Percentiles rank a stretch among this genome's conserved stretches.
Conservation (phyloP, 139 green algal species). For the Nannochloris sp. region DNA sequence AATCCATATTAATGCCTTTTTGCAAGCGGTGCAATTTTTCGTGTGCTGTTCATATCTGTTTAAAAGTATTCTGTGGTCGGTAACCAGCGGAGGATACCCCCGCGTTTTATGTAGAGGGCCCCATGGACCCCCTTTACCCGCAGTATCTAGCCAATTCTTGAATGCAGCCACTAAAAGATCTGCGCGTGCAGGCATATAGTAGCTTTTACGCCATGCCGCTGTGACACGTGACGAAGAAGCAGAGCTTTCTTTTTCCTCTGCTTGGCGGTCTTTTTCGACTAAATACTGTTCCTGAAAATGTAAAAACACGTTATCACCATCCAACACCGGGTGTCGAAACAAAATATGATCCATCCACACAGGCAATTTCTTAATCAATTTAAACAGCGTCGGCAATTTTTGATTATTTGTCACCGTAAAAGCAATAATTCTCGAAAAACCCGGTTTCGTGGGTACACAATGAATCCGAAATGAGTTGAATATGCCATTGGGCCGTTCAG, state of each 20-base stretch:
- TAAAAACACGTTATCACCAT: conserved; percentile 6
- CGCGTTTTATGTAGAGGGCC: background rate
- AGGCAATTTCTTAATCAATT: background rate
- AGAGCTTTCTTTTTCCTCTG: background rate
- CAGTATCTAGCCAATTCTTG: conserved; percentile 11
- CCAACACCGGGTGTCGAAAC: background rate
- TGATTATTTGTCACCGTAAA: background rate
- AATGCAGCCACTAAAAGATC: conserved; percentile 6
- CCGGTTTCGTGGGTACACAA: background rate
- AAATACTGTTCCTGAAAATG: background rate
- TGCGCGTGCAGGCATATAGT: background rate
- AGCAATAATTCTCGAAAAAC: background rate
- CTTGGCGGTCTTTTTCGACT: background rate
- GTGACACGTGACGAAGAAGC: background rate
- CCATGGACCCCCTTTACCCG: conserved; percentile 1
- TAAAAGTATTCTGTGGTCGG: background rate
- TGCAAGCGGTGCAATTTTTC: conserved; percentile 1
- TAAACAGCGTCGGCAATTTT: background rate
- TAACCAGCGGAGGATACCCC: background rate
- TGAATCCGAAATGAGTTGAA: background rate
- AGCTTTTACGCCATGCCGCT: background rate
- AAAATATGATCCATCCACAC: conserved; percentile 3
- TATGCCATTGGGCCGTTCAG: background rate
- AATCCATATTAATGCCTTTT: background rate
- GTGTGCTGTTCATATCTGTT: conserved; percentile 2